Conservation (phyloP, 805 yeast species). For the Starmerella ratchasimensis region DNA sequence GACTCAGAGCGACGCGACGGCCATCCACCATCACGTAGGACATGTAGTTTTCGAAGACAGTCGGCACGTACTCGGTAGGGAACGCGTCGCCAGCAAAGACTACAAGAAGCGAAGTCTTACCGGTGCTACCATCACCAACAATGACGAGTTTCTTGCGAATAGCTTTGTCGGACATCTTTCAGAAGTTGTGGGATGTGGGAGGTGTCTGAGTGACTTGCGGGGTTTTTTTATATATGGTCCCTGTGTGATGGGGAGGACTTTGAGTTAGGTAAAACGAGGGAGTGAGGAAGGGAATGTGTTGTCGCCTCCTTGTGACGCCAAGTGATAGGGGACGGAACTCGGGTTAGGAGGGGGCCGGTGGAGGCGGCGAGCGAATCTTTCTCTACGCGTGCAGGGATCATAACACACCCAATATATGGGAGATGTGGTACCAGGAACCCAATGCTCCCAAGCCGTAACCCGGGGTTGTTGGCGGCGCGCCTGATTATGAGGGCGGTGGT, state of each 20-base stretch:
- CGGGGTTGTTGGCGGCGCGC: too few relatives aligned
- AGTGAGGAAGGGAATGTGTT: slow-evolving; percentile 1
- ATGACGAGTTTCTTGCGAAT: slow-evolving; percentile 55
- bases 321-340: too few relatives aligned
- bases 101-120: slow-evolving; percentile 82
- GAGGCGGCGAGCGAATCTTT: too few relatives aligned
- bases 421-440: background rate
- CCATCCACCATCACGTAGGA: slow-evolving; percentile 91
- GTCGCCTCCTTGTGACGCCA: background rate
- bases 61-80: slow-evolving; percentile 91
- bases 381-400: background rate
- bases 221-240: background rate
- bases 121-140: slow-evolving; percentile 97
- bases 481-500: too few relatives aligned
- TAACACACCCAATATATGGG: too few relatives aligned
- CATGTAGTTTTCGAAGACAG: slow-evolving; percentile 94
- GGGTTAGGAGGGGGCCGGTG: too few relatives aligned
- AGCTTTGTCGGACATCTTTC: slow-evolving; percentile 19
- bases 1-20: slow-evolving; percentile 80
- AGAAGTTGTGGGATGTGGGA: background rate
- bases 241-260: too few relatives aligned
- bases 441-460: too few relatives aligned
- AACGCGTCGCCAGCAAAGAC: slow-evolving; percentile 75
- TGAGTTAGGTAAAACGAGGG: too few relatives aligned
- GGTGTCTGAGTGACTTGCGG: slow-evolving; percentile 1